These are phyloP conservation scores for Arthrinium phaeospermum DNA, from an alignment of 2,329 filamentous ascomycete species.

Conservation along the genomic window DNA sequence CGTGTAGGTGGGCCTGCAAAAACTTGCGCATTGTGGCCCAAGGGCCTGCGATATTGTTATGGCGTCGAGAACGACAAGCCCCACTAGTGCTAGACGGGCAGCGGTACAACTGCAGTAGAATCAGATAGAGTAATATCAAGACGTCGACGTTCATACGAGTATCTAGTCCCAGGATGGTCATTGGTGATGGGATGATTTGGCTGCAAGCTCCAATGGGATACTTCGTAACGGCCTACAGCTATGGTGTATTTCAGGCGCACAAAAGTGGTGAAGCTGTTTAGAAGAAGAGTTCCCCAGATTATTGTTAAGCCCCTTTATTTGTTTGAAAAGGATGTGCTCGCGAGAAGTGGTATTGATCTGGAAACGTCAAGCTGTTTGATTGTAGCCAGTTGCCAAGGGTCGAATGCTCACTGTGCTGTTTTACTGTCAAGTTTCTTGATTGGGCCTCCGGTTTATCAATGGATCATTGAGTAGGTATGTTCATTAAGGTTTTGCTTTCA, in stretches of 20 bases:
- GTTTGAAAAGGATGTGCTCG: not conserved
- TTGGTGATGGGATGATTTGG: too few species aligned
- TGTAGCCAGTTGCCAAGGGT: not conserved
- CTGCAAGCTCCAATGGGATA: too few species aligned
- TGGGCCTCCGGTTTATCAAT: too few species aligned
- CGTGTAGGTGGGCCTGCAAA: not conserved
- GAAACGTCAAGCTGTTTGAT: not conserved
- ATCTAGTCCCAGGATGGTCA: too few species aligned
- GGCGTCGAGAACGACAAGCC: not conserved
- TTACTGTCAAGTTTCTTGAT: not conserved
- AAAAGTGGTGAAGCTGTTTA: too few species aligned
- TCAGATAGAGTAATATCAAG: too few species aligned
- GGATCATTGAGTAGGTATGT: not conserved
- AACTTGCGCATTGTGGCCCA: not conserved
- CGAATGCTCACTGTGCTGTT: not conserved
- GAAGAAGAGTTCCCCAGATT: too few species aligned
- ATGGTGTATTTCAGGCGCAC: too few species aligned
- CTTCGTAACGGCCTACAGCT: too few species aligned
- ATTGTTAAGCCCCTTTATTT: not conserved
- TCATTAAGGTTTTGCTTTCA: not conserved
- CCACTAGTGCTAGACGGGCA: not conserved
- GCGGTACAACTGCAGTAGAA: not conserved
- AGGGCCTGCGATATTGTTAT: not conserved
- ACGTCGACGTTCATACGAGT: too few species aligned
- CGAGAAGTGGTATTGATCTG: not conserved